Conservation (phyloP, 2,329 filamentous ascomycete genomes). For the Ascosphaera pollenicola region DNA sequence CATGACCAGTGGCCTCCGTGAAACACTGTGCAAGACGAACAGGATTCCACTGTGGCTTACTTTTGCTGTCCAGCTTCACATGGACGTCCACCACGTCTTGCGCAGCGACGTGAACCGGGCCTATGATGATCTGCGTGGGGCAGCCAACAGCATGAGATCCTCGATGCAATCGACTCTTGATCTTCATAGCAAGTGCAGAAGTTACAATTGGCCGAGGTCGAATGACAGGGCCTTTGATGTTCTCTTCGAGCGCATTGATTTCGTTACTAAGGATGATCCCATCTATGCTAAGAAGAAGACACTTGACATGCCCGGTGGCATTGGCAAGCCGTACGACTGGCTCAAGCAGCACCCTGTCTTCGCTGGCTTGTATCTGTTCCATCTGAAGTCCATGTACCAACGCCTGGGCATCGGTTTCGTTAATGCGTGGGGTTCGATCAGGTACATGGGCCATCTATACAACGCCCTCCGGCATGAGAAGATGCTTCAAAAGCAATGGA, state of each 20-base stretch:
- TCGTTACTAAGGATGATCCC: too few relatives aligned
- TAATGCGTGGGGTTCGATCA: constrained; percentile 20
- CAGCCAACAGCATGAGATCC: constrained; percentile 6
- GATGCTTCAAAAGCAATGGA: constrained; percentile 13
- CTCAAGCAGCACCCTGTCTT: constrained; percentile 17
- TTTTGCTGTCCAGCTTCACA: constrained; percentile 21
- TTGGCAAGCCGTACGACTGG: constrained; percentile 9
- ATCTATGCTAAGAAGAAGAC: too few relatives aligned
- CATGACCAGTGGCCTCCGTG: constrained; percentile 15
- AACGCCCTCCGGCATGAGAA: constrained; percentile 16
- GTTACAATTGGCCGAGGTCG: constrained; percentile 10
- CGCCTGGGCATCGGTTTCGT: constrained; percentile 13
- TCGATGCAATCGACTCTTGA: constrained; percentile 11
- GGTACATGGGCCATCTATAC: constrained; percentile 21
- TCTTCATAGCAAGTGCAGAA: constrained; percentile 13
- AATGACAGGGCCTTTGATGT: constrained; percentile 9
- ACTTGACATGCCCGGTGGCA: too few relatives aligned
- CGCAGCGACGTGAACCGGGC: constrained; percentile 5
- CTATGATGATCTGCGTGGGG: constrained; percentile 4
- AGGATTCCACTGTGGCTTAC: constrained; percentile 16
- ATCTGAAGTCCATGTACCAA: constrained; percentile 12
- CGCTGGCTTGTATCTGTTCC: constrained; percentile 18
- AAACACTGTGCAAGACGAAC: constrained; percentile 10
- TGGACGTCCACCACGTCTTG: constrained; percentile 19
- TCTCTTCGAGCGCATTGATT: constrained; percentile 7